Base-by-base conservation (phyloP, 2,329 filamentous ascomycete species). In the Thermomyces lanuginosus region DNA sequence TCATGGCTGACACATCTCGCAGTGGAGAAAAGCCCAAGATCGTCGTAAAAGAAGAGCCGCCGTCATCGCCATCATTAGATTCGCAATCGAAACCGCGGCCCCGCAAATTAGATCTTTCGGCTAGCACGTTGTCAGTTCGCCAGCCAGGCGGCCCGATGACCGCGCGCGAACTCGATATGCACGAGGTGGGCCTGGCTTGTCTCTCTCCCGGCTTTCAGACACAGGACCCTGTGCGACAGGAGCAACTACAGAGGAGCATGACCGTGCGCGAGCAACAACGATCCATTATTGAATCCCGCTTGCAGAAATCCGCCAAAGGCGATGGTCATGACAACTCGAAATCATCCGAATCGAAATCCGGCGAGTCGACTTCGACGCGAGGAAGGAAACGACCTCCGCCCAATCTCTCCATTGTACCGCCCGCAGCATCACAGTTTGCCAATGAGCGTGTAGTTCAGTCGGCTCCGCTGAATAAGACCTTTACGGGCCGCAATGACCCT, bases 381-480 rank as follows among this genome's bases (percentile, higher is more conserved):
- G 45, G 44, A 17, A 53, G 48, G 53, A 63, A 40, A 67, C 74
- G 45, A 51, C 69, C 72, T 32, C 89, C 89, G 20, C 80, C 83
- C 1, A 84, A 84, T 22, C 63, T 98, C 25, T 91, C 83, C 31
- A 98, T 98, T 40, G 79, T 91, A n/a, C 79, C 89, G 14, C 89
- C 89, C 1, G 82, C 83, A 4, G 83, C 91, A 38, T 74, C 89
- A 41, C 77, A 84, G 35, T 95, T 95, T 46, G 81, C 84, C 41
- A 74, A 83, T 45, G 89, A 98, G 62, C 70, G 89, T 41, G 83
- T 95, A 18, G 91, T 98, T 34, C 89, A 98, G 55, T 98, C 89
- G 3, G 89, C 89, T 5, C 89, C 89, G 9, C 67, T 98, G 13
- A 76, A 91, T 42, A 86, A 93, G 49, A 91, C 82, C 19, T 98